These are phyloP conservation scores for Neopestalotiopsis clavispora DNA, from an alignment of 2,329 filamentous ascomycete genomes.

Conservation along the genomic window DNA sequence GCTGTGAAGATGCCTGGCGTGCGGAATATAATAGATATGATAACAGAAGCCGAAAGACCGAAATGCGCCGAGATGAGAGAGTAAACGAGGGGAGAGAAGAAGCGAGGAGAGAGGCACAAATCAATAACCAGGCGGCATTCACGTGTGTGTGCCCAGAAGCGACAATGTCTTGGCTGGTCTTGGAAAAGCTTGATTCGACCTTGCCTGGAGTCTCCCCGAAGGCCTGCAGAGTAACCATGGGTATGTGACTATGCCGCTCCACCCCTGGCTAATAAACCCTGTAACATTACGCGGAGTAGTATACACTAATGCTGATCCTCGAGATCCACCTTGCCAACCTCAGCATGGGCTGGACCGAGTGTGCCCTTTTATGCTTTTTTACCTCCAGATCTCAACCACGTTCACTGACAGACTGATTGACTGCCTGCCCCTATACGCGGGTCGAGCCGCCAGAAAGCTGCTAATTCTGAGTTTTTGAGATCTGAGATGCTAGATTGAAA, in stretches of 20 bases:
- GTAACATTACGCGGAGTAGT: not conserved
- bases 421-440: not conserved
- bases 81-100: not conserved
- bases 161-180: conserved; percentile 12
- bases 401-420: not conserved
- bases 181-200: conserved; percentile 12
- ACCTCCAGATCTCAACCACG: not conserved
- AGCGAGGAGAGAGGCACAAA: not conserved
- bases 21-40: not conserved
- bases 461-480: not conserved
- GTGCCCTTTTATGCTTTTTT: not conserved
- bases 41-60: not conserved
- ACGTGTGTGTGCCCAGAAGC: not conserved
- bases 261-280: not conserved
- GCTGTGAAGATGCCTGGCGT: not conserved
- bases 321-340: not conserved
- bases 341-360: not conserved
- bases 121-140: not conserved
- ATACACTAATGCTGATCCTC: not conserved
- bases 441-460: not conserved
- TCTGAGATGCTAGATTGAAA: not conserved
- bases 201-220: not conserved
- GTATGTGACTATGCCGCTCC: not conserved
- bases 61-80: not conserved
- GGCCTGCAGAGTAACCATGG: not conserved